Evolutionary conservation across 352 stramenopile species (phyloP), one percentile per base, ranked within the genome.

Genomic region (Phytophthora europaea): DNA sequence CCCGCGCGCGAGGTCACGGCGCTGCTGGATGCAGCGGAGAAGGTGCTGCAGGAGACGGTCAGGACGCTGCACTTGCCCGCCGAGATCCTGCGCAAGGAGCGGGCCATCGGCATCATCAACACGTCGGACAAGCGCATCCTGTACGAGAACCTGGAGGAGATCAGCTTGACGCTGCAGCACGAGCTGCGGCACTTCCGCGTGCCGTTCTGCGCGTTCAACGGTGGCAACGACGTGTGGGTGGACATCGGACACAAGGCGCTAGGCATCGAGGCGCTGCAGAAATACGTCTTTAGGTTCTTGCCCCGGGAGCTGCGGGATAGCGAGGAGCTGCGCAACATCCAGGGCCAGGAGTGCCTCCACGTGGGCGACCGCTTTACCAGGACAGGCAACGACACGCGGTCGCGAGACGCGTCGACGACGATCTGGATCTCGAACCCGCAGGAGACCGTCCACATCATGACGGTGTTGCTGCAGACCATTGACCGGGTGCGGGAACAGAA

Each of bases 231-330:
- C 75, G 94, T 97, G 48, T 99, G 94, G 94, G 94, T 99, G 15
- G 97, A 99, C 76, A 91, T 98, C 47, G 97, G 97, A n/a, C 98
- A 99, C 80, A 99, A 99, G 78, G 84, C 92, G 10, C 88, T 99
- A 23, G 97, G 92, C 13, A 98, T 99, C 43, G 76, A 93, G 65
- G 93, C 97, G 34, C 80, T 99, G 18, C 90, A 98, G 73, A 87
- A 92, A 57, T 94, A 92, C 54, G 86, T 95, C 12, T 88, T 92
- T 59, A 78, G 83, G 0, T 91, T 92, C 33, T 56, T 94, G 51
- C 85, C 86, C 16, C 89, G 90, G 48, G 96, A 98, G 50, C 67
- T 94, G 26, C 77, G 63, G 15, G 71, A 92, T n/a, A 88, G 68
- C 59, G 80, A 91, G 26, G 79, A 88, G 57, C 73, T 94, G 57